These are phyloP conservation scores for Sporothrix globosa DNA, from an alignment of 2,329 filamentous ascomycete species.

Conservation along the genomic window DNA sequence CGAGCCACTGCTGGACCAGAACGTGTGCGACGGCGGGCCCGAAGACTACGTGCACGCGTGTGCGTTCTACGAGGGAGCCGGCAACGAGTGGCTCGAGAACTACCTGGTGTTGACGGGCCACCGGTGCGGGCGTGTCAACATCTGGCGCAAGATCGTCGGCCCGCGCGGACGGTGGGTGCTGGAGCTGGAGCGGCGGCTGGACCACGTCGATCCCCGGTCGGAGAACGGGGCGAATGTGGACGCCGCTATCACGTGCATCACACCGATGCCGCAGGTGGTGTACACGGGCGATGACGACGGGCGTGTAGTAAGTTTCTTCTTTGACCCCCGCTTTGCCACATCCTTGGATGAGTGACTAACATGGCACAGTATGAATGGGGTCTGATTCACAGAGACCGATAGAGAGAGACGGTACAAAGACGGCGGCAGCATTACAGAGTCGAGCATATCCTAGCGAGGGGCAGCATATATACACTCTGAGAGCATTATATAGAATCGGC, in stretches of 20 bases:
- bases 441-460: neutral
- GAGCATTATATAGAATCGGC: slow-evolving; percentile 10
- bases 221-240: slow-evolving; percentile 61
- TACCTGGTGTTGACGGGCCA: slow-evolving; percentile 90
- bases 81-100: slow-evolving; percentile 89
- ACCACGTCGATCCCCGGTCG: slow-evolving; percentile 72
- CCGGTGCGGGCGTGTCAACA: slow-evolving; percentile 78
- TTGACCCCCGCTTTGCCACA: slow-evolving; percentile 15
- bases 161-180: slow-evolving; percentile 69
- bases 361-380: slow-evolving; percentile 64
- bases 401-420: neutral
- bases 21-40: slow-evolving; percentile 62
- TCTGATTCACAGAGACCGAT: slow-evolving; percentile 60
- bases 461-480: neutral
- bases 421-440: neutral
- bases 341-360: slow-evolving; percentile 17
- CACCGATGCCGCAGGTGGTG: slow-evolving; percentile 78
- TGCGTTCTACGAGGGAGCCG: slow-evolving; percentile 88
- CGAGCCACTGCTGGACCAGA: slow-evolving; percentile 76
- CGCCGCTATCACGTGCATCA: slow-evolving; percentile 81
- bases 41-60: slow-evolving; percentile 81
- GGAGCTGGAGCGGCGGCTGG: slow-evolving; percentile 77
- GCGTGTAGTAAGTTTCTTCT: slow-evolving; percentile 69
- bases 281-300: slow-evolving; percentile 96
- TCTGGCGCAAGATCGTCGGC: slow-evolving; percentile 62